Conservation (phyloP, 2,329 filamentous ascomycete species). For the Penicillium sp. region DNA sequence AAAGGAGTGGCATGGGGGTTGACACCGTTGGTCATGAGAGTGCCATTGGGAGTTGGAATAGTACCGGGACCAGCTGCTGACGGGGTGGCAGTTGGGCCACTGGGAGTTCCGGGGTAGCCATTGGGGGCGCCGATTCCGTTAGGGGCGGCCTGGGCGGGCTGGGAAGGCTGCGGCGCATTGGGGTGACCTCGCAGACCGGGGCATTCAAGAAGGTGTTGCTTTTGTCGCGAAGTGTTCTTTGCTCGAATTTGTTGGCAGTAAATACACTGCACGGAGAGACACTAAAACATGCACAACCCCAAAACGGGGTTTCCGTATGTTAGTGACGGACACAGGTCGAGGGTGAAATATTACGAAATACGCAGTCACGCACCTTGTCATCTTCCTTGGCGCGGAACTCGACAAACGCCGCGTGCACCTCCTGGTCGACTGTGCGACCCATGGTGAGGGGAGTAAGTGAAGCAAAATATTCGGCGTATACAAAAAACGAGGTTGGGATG, state of each 20-base stretch:
- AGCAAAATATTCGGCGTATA: constrained; percentile 12
- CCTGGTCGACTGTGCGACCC: constrained; percentile 52
- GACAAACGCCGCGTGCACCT: constrained; percentile 52
- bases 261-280: constrained; percentile 52
- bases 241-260: constrained; percentile 52
- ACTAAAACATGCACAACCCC: constrained; percentile 33
- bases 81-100: constrained; percentile 34
- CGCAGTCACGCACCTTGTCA: constrained; percentile 46
- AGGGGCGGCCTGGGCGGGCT: constrained; percentile 36
- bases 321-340: constrained; percentile 30
- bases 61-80: constrained; percentile 33
- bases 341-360: constrained; percentile 45
- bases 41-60: constrained; percentile 42
- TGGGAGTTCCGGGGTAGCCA: constrained; percentile 45
- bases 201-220: constrained; percentile 51
- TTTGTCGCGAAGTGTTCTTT: constrained; percentile 53
- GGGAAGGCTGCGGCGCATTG: constrained; percentile 43
- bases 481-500: not conserved
- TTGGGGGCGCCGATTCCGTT: constrained; percentile 43
- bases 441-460: constrained; percentile 36
- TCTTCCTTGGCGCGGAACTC: constrained; percentile 54
- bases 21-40: constrained; percentile 45
- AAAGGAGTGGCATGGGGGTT: constrained; percentile 44
- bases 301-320: constrained; percentile 29
- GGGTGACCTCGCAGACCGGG: constrained; percentile 47